These are phyloP conservation scores for Zanthoxylum bungeanum DNA, from an alignment of 345 rosid species.

Conservation along the genomic window DNA sequence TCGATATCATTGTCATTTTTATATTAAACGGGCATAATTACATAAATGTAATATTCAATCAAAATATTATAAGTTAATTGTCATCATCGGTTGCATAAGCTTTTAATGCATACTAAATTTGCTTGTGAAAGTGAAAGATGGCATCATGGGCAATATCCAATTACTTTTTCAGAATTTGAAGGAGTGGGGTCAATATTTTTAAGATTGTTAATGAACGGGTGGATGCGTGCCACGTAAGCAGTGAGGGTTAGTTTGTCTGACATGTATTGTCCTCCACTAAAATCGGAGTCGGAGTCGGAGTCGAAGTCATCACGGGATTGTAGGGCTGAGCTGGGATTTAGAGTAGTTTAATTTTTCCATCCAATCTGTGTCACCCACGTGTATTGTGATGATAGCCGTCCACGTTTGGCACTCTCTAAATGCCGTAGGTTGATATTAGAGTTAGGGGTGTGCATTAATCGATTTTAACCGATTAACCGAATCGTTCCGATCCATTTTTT, in stretches of 20 bases:
- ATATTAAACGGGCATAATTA: neutral
- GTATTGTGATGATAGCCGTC: neutral
- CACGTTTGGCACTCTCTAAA: neutral
- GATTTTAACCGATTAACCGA: too few relatives aligned
- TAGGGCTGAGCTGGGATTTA: neutral
- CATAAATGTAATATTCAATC: neutral
- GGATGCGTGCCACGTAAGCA: slow-evolving; percentile 7
- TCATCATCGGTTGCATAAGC: neutral
- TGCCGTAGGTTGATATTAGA: neutral
- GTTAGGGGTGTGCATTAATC: too few relatives aligned
- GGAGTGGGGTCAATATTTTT: neutral
- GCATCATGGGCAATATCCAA: neutral
- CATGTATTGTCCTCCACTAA: neutral
- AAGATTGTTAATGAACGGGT: neutral
- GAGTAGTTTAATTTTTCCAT: neutral
- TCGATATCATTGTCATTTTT: neutral
- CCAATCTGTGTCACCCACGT: neutral
- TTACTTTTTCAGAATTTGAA: neutral
- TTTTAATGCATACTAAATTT: neutral
- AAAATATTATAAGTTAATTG: too few relatives aligned
- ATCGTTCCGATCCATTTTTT: too few relatives aligned
- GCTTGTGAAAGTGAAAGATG: too few relatives aligned
- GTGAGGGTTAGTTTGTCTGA: neutral
- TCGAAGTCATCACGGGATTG: neutral
- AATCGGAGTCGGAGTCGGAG: neutral